phyloP scores from a whole-genome alignment of 2,329 filamentous ascomycete species.

The Chrysosphaeria jannelii region DNA sequence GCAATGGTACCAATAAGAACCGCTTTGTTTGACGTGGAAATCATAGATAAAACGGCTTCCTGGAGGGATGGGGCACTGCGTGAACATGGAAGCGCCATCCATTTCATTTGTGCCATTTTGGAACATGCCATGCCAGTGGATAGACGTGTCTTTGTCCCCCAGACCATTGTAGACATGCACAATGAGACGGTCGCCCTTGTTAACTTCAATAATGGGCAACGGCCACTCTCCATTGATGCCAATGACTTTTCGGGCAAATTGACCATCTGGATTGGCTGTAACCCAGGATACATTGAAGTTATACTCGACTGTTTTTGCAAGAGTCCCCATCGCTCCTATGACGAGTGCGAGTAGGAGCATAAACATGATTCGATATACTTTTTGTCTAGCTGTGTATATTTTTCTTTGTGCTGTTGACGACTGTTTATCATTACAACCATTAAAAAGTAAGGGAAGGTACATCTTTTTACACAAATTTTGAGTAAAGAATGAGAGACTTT shows the following conservation, averaged over 20 bases:
- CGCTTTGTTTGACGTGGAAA: constrained; percentile 27
- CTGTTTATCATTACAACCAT: too few relatives aligned
- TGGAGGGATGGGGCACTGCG: constrained; percentile 35
- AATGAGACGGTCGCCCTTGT: constrained; percentile 28
- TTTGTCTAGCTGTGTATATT: too few relatives aligned
- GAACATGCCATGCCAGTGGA: constrained; percentile 43
- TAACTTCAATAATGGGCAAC: constrained; percentile 31
- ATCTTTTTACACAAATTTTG: too few relatives aligned
- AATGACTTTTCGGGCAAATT: constrained; percentile 31
- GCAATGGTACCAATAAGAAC: constrained; percentile 57
- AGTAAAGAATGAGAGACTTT: too few relatives aligned
- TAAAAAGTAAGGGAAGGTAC: too few relatives aligned
- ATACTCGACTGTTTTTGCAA: too few relatives aligned
- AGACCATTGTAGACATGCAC: constrained; percentile 27
- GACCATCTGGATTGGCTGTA: constrained; percentile 38
- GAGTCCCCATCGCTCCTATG: too few relatives aligned
- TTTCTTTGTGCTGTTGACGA: too few relatives aligned
- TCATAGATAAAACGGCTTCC: constrained; percentile 38
- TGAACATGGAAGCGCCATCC: constrained; percentile 36
- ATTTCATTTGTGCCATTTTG: constrained; percentile 36
- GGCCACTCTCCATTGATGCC: constrained; percentile 57
- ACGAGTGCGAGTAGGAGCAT: too few relatives aligned
- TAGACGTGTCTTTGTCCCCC: constrained; percentile 28
- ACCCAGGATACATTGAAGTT: constrained; percentile 47
- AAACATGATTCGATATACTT: too few relatives aligned